Evolutionary conservation across 2,329 filamentous ascomycete genomes (phyloP), one percentile per base, ranked within the genome.

Genomic region (Monosporascus sp.): DNA sequence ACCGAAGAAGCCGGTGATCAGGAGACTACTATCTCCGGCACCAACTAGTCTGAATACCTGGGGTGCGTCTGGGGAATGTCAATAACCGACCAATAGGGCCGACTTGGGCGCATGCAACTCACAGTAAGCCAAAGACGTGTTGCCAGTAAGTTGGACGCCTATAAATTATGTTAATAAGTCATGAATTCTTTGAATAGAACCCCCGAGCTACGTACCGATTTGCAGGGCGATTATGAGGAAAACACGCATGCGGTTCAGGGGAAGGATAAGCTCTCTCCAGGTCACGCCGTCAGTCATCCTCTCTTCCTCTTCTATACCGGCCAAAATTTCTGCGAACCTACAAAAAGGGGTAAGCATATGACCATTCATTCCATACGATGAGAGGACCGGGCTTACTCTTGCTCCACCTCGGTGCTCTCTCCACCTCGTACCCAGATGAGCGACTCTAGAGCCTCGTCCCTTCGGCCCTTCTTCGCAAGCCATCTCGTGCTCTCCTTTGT

Each of bases 21-120:
- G 62, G 5, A 81, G 68, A 44, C 72, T 72, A 37, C 70, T 66
- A 45, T 75, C 70, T 1, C 70, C 72, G n/a, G 66, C 62, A 14
- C 75, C 76, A 15, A 79, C 75, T 7, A 79, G 65, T 20, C 73
- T 72, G 62, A 81, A 81, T 64, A 79, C 80, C 59, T 82, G 78
- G 5, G 78, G 77, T 0, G 76, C 77, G 51, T 79, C 43, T 46
- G 43, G 15, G 22, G 25, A 18, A 25, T 27, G 43, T 46, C 17
- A 46, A n/a, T 31, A 11, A 31, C 9, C 27, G 2, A 31, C 27
- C 9, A 14, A 31, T 31, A 14, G 27, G 27, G 27, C 14, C 11
- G 27, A 31, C 9, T 14, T 3, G 9, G 27, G 27, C 27, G 27
- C 8, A 7, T 31, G 22, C 24, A n/a, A 31, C 43, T 46, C 20